Evolutionary conservation across 1,139 yeast species (phyloP), one percentile per base, ranked within the genome.

Genomic region (Yamadazyma sp.): DNA sequence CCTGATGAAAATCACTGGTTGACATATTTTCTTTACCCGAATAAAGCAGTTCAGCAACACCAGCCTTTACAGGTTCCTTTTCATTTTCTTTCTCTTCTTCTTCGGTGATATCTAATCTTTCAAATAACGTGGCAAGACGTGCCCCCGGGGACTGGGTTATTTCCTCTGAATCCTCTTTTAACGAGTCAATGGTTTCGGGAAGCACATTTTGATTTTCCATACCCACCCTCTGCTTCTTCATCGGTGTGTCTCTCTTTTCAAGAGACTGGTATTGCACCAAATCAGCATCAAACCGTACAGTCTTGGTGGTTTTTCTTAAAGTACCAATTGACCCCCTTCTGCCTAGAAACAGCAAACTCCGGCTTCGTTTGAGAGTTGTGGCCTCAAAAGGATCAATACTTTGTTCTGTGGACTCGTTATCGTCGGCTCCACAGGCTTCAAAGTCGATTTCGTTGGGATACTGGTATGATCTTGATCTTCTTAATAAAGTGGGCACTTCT

Each of bases 351-450:
- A 18, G 46, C n/a, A 41, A 37, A 28, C 47, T 46, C 23, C 34
- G 45, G 26, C 39, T 40, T 21, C 39, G 16, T 29, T 38, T 39
- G 15, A 39, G 27, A 12, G 35, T 29, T 6, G 15, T 13, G 8
- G 31, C 21, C 13, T 48, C 52, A 36, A 48, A 46, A 1, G 52
- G 51, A 29, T 48, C 52, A 22, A 48, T 44, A 35, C 47, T 47
- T 2, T 26, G 9, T n/a, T 48, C 51, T 16, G 42, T 42, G 17
- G 39, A 34, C 7, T 35, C 36, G 12, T 29, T 26, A 9, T 25
- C 34, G 6, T 24, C 18, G 13, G 25, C 39, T 18, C 21, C 21
- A 18, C n/a, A n/a, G 14, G 21, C 9, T 3, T 4, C 27, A 10
- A 27, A 17, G 17, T 33, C 35, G 12, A 14, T 7, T 25, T 34